Percentiles rank a stretch among this genome's conserved stretches.
Evolutionary conservation across 805 yeast genomes (phyloP).

Genomic region (Lachancea dasiensis): DNA sequence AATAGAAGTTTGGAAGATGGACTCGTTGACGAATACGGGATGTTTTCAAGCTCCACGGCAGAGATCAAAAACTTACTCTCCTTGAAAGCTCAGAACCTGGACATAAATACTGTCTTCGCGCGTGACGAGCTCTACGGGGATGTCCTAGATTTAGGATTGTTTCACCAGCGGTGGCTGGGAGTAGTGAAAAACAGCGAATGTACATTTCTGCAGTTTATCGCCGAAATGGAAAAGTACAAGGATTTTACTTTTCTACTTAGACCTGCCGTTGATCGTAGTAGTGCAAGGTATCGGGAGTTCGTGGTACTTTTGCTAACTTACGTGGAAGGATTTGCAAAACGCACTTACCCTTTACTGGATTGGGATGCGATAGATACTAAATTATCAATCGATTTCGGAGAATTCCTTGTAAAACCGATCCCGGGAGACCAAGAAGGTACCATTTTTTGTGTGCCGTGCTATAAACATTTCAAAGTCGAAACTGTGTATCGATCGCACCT

Average conservation of each 20-base stretch:
- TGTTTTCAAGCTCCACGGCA: conserved; percentile 21
- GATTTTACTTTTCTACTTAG: conserved; percentile 20
- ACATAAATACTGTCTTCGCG: conserved; percentile 45
- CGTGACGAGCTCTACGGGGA: conserved; percentile 61
- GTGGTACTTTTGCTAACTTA: conserved; percentile 44
- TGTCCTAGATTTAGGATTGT: conserved; percentile 48
- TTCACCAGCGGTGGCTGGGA: conserved; percentile 51
- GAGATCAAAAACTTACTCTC: conserved; percentile 37
- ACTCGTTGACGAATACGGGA: conserved; percentile 28
- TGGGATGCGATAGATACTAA: conserved; percentile 25
- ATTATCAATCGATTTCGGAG: conserved; percentile 9
- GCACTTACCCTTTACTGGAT: conserved; percentile 44
- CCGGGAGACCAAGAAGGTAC: conserved; percentile 19
- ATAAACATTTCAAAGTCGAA: conserved; percentile 53
- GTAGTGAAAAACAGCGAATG: conserved; percentile 34
- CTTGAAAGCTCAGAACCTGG: conserved; percentile 43
- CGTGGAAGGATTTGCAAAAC: conserved; percentile 41
- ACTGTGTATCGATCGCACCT: conserved; percentile 68
- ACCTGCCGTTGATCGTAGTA: conserved; percentile 28
- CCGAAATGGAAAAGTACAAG: conserved; percentile 38
- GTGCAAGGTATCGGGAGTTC: conserved; percentile 40
- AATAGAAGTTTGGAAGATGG: conserved; percentile 24
- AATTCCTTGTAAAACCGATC: conserved; percentile 20
- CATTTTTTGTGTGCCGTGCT: conserved; percentile 58
- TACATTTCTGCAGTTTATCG: conserved; percentile 48